Evolutionary conservation across 2,329 filamentous ascomycete species (phyloP).

Genomic region (Emydomyces testavorans): DNA sequence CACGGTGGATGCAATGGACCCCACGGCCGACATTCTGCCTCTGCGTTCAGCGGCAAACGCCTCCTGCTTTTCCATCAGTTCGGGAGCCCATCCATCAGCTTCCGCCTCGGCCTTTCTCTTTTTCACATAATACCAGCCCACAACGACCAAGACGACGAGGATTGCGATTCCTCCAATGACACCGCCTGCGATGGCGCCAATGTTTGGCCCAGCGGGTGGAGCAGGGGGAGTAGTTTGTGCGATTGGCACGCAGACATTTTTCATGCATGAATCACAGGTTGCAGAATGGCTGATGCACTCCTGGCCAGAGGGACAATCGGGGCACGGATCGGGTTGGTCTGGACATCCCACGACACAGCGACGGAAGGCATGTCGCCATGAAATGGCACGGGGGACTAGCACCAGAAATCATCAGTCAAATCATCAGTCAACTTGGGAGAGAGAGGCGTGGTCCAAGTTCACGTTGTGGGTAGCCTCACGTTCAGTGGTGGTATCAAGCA

Average conservation of each 20-base stretch:
- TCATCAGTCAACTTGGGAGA: neutral
- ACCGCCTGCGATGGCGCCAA: conserved; percentile 81
- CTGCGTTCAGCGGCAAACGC: conserved; percentile 47
- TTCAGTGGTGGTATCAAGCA: too few relatives aligned
- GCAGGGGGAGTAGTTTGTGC: conserved; percentile 16
- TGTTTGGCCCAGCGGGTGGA: conserved; percentile 46
- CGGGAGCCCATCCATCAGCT: conserved; percentile 32
- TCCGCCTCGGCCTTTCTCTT: conserved; percentile 54
- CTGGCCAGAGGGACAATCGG: conserved; percentile 44
- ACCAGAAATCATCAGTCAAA: neutral
- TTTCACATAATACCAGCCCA: conserved; percentile 84
- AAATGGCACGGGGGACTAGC: conserved; percentile 23
- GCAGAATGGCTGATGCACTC: conserved; percentile 50
- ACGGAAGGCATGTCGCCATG: conserved; percentile 37
- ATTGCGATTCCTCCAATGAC: conserved; percentile 73
- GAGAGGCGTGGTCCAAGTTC: too few relatives aligned
- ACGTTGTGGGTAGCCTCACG: too few relatives aligned
- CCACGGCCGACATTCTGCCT: conserved; percentile 66
- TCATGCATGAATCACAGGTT: conserved; percentile 50
- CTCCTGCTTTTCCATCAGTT: conserved; percentile 44
- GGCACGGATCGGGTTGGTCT: conserved; percentile 44
- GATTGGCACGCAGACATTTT: conserved; percentile 41
- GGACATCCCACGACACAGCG: conserved; percentile 49
- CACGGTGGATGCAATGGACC: conserved; percentile 89
- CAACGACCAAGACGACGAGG: conserved; percentile 62